Base-by-base conservation (phyloP, 2,329 filamentous ascomycete genomes). In the Hypoxylon sp. region DNA sequence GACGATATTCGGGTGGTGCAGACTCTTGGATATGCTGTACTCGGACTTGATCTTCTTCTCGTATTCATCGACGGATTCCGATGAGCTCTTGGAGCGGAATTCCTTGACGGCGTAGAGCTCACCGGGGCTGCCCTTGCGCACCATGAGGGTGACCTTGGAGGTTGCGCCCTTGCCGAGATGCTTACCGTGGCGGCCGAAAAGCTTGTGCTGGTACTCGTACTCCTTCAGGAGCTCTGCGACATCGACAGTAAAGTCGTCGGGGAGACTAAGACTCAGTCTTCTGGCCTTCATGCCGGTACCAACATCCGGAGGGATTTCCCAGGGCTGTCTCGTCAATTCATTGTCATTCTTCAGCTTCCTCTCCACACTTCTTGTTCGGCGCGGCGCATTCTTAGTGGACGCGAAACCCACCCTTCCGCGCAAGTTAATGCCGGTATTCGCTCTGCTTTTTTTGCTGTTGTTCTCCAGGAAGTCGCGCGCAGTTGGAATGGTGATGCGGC, bases 31-130 rank as follows among this genome's bases (percentile, higher is more conserved):
- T 64, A 96, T 92, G 73, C 88, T 91, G 77, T 87, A 97, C 72
- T 97, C 92, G 1, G 90, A 93, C 74, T 94, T 96, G 78, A 96
- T 90, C 79, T 96, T 95, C 75, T 91, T 88, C 64, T 90, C 84
- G 73, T 96, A 96, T 47, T 95, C 90, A 24, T 86, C 82, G 60
- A 84, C 79, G 8, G 83, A 86, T 71, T 96, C 92, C 35, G 82
- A 81, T 27, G 83, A 81, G 29, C 86, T 86, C 73, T 90, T 89
- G 63, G 85, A 83, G 9, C 91, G 86, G 73, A 96, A 96, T 69
- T 95, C 90, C 77, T 97, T 97, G 66, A 96, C 91, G 0, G 92
- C 92, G 65, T 89, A 93, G 6, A 92, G 75, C 68, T 91, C 87
- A 33, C 79, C 80, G 4, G 81, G 77, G 56, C 77, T 82, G 26